Conservation (phyloP, 2,329 filamentous ascomycete species). For the Trichoderma sp. region DNA sequence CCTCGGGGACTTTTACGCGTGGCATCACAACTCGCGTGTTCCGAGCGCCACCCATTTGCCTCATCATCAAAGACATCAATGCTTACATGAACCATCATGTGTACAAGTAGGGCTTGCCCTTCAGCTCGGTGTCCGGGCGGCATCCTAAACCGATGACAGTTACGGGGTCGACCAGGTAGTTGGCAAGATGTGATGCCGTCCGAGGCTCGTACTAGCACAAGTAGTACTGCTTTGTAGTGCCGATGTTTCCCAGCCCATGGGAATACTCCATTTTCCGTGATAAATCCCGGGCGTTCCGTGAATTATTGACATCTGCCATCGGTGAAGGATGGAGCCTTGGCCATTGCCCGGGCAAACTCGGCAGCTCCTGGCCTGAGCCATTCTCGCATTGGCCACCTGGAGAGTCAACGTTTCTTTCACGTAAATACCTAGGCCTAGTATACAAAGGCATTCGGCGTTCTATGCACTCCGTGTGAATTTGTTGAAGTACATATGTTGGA, state of each 20-base stretch:
- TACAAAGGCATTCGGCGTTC: neutral
- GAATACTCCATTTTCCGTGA: neutral
- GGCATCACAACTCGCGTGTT: neutral
- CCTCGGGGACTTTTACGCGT: neutral
- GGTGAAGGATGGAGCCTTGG: neutral
- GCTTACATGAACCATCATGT: neutral
- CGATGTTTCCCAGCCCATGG: neutral
- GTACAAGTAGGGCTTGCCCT: neutral
- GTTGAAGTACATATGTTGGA: neutral
- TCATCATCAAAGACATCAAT: neutral
- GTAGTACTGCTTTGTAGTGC: neutral
- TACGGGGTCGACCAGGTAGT: neutral
- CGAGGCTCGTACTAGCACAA: neutral
- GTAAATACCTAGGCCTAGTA: too few relatives aligned
- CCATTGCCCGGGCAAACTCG: neutral
- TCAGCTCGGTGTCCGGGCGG: neutral
- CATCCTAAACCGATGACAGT: neutral
- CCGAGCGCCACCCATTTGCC: neutral
- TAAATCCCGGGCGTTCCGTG: neutral
- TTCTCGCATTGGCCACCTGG: neutral
- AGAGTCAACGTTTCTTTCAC: neutral
- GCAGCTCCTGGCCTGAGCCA: neutral
- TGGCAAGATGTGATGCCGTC: neutral
- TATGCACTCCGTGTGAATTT: neutral
- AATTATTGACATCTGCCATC: neutral